Percentiles rank a stretch among this genome's conserved stretches.
Conservation (phyloP, 306 rosid genomes). For the Prunus padus region DNA sequence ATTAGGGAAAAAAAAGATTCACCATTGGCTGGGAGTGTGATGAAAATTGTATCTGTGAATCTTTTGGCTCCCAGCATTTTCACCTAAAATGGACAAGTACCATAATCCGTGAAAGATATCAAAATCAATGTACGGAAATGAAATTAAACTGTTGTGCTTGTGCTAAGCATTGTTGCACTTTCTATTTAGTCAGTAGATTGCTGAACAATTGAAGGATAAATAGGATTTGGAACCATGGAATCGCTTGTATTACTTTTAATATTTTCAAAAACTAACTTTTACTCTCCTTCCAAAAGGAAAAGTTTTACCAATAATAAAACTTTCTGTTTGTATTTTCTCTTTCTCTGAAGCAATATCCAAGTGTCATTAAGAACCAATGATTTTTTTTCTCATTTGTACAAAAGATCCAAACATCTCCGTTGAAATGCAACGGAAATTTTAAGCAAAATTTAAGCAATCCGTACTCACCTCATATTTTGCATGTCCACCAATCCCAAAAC, state of each 20-base stretch:
- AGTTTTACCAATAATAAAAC: not conserved
- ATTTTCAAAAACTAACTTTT: not conserved
- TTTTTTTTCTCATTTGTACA: not conserved
- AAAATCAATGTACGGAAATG: not conserved
- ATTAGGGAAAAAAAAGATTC: conserved; percentile 21
- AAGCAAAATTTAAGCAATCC: not conserved
- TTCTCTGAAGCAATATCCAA: not conserved
- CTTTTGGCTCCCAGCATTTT: conserved; percentile 49
- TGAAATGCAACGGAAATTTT: not conserved
- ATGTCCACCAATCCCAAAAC: conserved; percentile 62
- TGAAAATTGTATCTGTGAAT: conserved; percentile 60
- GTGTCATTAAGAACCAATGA: not conserved
- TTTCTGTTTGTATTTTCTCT: not conserved
- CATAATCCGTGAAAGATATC: not conserved
- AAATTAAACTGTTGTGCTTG: not conserved
- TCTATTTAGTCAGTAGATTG: not conserved
- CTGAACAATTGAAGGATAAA: not conserved
- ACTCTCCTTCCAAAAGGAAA: not conserved
- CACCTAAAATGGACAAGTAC: conserved; percentile 42
- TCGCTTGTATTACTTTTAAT: not conserved
- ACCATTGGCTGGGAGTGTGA: conserved; percentile 84
- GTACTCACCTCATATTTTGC: conserved; percentile 70
- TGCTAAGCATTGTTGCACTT: not conserved
- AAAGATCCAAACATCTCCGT: not conserved
- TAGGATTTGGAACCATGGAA: not conserved